These are phyloP conservation scores for Esteya vermicola DNA, from an alignment of 2,329 filamentous ascomycete genomes.

Conservation along the genomic window DNA sequence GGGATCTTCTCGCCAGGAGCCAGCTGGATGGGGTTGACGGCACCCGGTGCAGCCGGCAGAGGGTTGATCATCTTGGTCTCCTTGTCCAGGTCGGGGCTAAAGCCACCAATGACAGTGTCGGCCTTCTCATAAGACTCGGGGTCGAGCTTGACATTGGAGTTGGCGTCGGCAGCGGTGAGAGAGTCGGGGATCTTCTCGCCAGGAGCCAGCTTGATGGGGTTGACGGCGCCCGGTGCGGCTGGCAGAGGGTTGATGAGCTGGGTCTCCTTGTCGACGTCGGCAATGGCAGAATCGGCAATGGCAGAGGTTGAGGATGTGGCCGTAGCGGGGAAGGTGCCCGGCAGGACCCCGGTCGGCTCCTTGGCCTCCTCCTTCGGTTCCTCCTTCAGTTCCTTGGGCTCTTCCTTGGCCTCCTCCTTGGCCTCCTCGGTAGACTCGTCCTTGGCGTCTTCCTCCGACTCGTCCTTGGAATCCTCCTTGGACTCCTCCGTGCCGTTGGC, in stretches of 20 bases:
- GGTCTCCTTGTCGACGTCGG: slow-evolving; percentile 37
- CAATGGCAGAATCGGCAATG: too few species aligned
- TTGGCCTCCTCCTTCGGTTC: not conserved
- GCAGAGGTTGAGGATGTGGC: too few species aligned
- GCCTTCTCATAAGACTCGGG: slow-evolving; percentile 77
- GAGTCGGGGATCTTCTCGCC: slow-evolving; percentile 69
- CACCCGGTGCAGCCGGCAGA: slow-evolving; percentile 46
- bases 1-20: slow-evolving; percentile 72
- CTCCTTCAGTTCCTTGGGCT: too few species aligned
- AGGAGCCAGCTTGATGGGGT: slow-evolving; percentile 65
- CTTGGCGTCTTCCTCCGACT: not conserved
- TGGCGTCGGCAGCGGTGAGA: slow-evolving; percentile 52
- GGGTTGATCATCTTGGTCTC: slow-evolving; percentile 41
- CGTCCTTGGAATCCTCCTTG: not conserved
- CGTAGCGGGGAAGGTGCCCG: slow-evolving; percentile 28
- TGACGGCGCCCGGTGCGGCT: slow-evolving; percentile 49
- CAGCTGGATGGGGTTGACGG: slow-evolving; percentile 67
- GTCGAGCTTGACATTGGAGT: slow-evolving; percentile 62
- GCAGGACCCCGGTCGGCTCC: too few species aligned
- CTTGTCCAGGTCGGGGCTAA: slow-evolving; percentile 34
- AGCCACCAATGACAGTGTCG: slow-evolving; percentile 43
- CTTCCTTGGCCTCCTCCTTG: not conserved
- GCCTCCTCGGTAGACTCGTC: too few species aligned
- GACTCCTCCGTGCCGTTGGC: not conserved
- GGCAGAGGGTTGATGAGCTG: slow-evolving; percentile 44